Evolutionary conservation across 2,329 filamentous ascomycete species (phyloP).

Genomic region (Arthroderma sp.): DNA sequence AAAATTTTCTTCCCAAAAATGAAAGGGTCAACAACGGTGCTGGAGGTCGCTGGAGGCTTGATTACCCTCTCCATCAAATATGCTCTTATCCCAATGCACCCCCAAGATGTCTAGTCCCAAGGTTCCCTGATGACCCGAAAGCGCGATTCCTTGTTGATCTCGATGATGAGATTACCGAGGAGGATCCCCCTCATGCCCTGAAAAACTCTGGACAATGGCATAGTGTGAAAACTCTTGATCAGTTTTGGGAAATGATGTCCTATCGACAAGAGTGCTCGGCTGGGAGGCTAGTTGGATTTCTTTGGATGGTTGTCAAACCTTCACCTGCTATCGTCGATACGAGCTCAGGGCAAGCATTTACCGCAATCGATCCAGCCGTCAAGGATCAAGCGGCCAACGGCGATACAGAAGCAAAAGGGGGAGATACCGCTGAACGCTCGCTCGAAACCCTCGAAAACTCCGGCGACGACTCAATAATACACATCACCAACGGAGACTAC

Average conservation of each 20-base stretch:
- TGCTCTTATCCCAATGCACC: constrained; percentile 57
- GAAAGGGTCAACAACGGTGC: constrained; percentile 30
- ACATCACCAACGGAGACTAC: constrained; percentile 32
- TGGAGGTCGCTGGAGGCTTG: constrained; percentile 40
- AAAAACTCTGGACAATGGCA: constrained; percentile 61
- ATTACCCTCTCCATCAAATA: constrained; percentile 62
- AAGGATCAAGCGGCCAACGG: neutral
- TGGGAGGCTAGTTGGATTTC: constrained; percentile 80
- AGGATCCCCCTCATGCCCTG: constrained; percentile 29
- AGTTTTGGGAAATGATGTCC: constrained; percentile 98
- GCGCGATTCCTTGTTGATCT: constrained; percentile 77
- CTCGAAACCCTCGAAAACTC: neutral
- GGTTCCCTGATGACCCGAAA: constrained; percentile 92
- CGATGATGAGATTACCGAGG: constrained; percentile 63
- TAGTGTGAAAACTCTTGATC: constrained; percentile 68
- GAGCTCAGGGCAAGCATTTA: neutral
- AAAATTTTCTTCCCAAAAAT: constrained; percentile 59
- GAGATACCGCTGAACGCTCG: neutral
- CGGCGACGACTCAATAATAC: constrained; percentile 25
- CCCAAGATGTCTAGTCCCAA: constrained; percentile 72
- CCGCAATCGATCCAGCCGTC: neutral
- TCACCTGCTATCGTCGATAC: too few species aligned
- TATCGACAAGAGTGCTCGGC: constrained; percentile 92
- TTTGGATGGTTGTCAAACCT: constrained; percentile 78
- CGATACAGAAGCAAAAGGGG: constrained; percentile 23